Evolutionary conservation across 176 grass and related monocot species (phyloP).

Genomic region (Musa acuminata): DNA sequence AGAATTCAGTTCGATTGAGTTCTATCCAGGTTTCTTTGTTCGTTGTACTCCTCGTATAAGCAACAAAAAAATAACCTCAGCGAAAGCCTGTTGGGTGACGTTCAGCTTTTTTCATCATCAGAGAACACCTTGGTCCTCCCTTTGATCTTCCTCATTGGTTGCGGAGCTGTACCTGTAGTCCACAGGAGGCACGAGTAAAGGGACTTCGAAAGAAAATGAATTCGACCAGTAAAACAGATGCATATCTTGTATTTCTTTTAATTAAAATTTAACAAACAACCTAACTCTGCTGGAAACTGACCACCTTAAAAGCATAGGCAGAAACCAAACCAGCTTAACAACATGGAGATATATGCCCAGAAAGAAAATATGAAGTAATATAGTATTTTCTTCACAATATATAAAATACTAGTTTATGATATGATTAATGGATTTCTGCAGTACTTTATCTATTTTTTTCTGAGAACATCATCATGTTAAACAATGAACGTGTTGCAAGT

Average conservation of each 20-base stretch:
- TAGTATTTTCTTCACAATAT: too few relatives aligned
- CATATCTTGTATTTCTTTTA: not conserved
- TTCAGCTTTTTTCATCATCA: constrained; percentile 6
- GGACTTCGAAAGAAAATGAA: not conserved
- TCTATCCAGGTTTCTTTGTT: too few relatives aligned
- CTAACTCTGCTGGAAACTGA: too few relatives aligned
- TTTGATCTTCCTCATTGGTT: not conserved
- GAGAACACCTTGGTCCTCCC: not conserved
- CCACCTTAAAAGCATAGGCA: too few relatives aligned
- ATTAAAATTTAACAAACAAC: too few relatives aligned
- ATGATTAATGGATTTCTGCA: not conserved
- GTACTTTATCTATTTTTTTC: not conserved
- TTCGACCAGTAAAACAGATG: not conserved
- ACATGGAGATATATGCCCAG: too few relatives aligned
- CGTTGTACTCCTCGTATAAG: not conserved
- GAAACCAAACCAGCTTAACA: too few relatives aligned
- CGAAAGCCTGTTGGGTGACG: not conserved
- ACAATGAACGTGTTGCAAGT: not conserved
- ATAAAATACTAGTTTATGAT: not conserved
- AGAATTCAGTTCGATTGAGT: too few relatives aligned
- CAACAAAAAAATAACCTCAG: not conserved
- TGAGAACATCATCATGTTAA: not conserved
- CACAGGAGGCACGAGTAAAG: not conserved
- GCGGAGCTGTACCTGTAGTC: not conserved
- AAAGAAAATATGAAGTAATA: too few relatives aligned